Conservation (phyloP, 257 asterid genomes). For the Anisodus acutangulus region DNA sequence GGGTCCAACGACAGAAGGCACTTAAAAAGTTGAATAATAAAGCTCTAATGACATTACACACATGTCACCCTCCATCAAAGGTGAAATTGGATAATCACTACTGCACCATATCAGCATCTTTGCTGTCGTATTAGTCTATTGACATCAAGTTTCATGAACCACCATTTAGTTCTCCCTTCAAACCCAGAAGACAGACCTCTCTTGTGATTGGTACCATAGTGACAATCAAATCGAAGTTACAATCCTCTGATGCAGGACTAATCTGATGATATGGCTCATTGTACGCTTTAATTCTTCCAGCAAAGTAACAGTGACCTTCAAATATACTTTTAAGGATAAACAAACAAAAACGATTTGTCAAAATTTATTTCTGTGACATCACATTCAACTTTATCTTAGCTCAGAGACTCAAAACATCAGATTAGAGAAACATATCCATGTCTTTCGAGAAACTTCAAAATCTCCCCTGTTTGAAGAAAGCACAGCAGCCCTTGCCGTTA, state of each 20-base stretch:
- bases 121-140: too few species aligned
- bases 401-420: background rate
- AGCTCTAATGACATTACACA: background rate
- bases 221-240: background rate
- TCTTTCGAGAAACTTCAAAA: background rate
- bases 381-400: background rate
- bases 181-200: background rate
- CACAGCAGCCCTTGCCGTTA: background rate
- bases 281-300: conserved; percentile 43
- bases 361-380: background rate
- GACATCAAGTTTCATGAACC: background rate
- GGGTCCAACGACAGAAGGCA: background rate
- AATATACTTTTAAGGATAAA: background rate
- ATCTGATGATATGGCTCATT: background rate
- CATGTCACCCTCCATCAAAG: background rate
- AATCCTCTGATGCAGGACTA: conserved; percentile 12
- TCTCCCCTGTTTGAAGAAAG: background rate
- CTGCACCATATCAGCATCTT: background rate
- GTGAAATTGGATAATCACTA: background rate
- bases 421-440: background rate
- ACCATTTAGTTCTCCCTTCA: background rate
- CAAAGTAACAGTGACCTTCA: conserved; percentile 5
- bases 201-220: background rate
- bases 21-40: conserved; percentile 32
- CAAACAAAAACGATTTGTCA: background rate